Conservation (phyloP, 345 rosid genomes). For the Linum trigynum region DNA sequence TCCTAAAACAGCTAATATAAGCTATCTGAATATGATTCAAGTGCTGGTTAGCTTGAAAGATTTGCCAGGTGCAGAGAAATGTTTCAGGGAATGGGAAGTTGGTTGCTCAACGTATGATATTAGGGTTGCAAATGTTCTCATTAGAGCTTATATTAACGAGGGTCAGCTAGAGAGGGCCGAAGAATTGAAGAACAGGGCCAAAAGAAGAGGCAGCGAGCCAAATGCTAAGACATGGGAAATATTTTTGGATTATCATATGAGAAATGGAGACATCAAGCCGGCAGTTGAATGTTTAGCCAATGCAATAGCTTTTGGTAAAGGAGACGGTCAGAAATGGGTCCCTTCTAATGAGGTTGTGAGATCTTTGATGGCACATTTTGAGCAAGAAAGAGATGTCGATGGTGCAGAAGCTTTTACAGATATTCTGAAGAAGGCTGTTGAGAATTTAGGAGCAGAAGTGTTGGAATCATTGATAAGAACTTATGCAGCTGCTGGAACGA, state of each 20-base stretch:
- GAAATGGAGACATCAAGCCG: slow-evolving; percentile 36
- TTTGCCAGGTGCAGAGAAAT: slow-evolving; percentile 81
- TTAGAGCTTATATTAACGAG: slow-evolving; percentile 55
- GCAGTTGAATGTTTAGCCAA: slow-evolving; percentile 60
- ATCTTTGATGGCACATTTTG: slow-evolving; percentile 57
- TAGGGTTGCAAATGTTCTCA: slow-evolving; percentile 57
- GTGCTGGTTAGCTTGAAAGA: slow-evolving; percentile 77
- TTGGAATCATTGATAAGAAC: slow-evolving; percentile 79
- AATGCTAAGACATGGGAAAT: slow-evolving; percentile 86
- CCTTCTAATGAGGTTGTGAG: slow-evolving; percentile 50
- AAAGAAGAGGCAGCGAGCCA: slow-evolving; percentile 53
- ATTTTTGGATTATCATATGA: slow-evolving; percentile 54
- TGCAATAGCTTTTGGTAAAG: slow-evolving; percentile 58
- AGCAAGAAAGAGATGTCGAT: slow-evolving; percentile 61
- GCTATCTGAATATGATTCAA: slow-evolving; percentile 88
- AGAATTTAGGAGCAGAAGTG: slow-evolving; percentile 45
- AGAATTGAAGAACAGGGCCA: slow-evolving; percentile 59
- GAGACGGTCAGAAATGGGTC: slow-evolving; percentile 66
- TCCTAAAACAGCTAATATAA: slow-evolving; percentile 59
- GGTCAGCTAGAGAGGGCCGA: slow-evolving; percentile 56
- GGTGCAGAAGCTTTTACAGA: slow-evolving; percentile 74
- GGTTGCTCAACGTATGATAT: slow-evolving; percentile 61
- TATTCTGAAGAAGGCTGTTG: slow-evolving; percentile 61
- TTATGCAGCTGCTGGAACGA: slow-evolving; percentile 76
- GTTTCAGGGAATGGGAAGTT: slow-evolving; percentile 83